Evolutionary conservation across 2,329 filamentous ascomycete species (phyloP), one percentile per base, ranked within the genome.

Genomic region (Cladosporium colombiae): DNA sequence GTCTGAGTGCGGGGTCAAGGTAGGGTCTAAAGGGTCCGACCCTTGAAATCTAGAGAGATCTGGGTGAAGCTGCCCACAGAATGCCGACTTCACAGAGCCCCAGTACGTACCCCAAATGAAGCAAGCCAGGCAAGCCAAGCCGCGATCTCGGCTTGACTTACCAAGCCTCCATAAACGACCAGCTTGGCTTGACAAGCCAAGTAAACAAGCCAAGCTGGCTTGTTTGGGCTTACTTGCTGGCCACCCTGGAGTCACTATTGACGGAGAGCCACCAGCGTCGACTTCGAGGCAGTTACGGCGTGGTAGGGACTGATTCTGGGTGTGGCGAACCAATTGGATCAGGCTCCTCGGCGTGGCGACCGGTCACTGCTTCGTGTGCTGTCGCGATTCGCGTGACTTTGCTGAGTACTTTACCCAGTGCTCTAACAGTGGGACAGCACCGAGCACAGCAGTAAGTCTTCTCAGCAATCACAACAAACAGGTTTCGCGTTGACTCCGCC

Each of bases 201-300:
- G 46, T 50, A 50, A 50, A 50, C 46, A 50, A 50, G 46, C n/a
- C 46, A 50, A 50, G 46, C 46, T 18, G 46, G 46, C 46, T 50
- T 50, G 46, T 50, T 50, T 50, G 46, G 46, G 46, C 46, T 50
- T 50, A 50, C 46, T 50, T 50, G 46, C 46, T 50, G 46, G 46
- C 46, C 46, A 50, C 46, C 29, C 29, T 27, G 31, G 31, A 31
- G 31, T 31, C 31, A 31, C 31, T 31, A 31, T 31, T 31, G 31
- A 31, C 31, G 31, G 31, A 31, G 31, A 31, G 31, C 31, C 31
- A 31, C 31, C 31, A 31, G 31, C 31, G 31, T 31, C 31, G 31
- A 31, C 31, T 31, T 31, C 31, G 31, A 31, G 31, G 31, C 31
- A 31, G 31, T 31, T 31, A 31, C 31, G 31, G 31, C 31, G 31